Conservation (phyloP, 306 rosid genomes). For the Vicia villosa region DNA sequence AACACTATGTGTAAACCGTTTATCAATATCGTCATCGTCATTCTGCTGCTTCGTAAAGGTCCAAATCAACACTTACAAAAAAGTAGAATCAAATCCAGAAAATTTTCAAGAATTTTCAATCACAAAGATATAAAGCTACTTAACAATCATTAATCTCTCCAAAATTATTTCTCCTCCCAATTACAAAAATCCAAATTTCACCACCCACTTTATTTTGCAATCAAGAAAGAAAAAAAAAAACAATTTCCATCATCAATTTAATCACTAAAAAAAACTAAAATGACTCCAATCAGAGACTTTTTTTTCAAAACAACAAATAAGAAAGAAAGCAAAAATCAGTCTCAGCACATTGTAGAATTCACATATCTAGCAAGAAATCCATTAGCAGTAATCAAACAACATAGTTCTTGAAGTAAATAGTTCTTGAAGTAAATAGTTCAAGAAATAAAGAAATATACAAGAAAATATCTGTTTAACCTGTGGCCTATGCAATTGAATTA, state of each 20-base stretch:
- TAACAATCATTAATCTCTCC: conserved; percentile 2
- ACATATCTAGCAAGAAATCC: not conserved
- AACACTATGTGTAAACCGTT: not conserved
- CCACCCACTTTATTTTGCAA: conserved; percentile 2
- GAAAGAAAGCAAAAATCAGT: conserved; percentile 12
- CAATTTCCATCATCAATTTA: conserved; percentile 32
- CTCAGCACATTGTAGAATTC: conserved; percentile 3
- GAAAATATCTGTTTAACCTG: not conserved
- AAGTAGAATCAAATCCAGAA: conserved; percentile 2
- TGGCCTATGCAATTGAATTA: not conserved
- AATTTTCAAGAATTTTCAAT: not conserved
- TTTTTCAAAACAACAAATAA: too few relatives aligned
- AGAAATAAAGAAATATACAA: not conserved
- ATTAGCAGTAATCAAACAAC: conserved; percentile 15
- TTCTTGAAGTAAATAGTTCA: not conserved
- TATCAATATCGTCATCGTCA: not conserved
- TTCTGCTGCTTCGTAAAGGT: not conserved
- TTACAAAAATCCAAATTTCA: conserved; percentile 11
- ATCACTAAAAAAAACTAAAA: conserved; percentile 10
- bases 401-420: not conserved
- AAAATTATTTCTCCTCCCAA: not conserved
- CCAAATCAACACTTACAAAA: not conserved
- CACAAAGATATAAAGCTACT: not conserved
- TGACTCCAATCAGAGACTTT: not conserved
- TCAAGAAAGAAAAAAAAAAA: conserved; percentile 26